Conservation (phyloP, 257 asterid species). For the Nicotiana undulata region DNA sequence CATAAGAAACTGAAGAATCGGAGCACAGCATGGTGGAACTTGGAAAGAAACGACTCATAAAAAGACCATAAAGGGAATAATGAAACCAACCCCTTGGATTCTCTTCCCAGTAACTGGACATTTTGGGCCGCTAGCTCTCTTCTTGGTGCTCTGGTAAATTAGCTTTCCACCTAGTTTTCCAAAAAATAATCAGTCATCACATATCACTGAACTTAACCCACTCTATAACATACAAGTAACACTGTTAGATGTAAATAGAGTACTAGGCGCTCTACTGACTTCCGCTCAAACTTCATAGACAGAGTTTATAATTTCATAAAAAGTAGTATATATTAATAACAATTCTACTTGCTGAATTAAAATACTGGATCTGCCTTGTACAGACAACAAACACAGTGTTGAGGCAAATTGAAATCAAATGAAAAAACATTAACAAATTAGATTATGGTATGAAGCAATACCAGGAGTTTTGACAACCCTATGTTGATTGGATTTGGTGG, state of each 20-base stretch:
- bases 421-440: background rate
- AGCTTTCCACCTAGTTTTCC: slow-evolving; percentile 55
- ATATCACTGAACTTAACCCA: background rate
- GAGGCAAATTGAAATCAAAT: background rate
- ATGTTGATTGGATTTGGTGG: slow-evolving; percentile 82
- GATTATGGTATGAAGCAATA: background rate
- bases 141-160: slow-evolving; percentile 63
- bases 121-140: slow-evolving; percentile 81
- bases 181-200: background rate
- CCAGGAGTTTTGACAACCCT: slow-evolving; percentile 81
- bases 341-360: background rate
- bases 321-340: too few species aligned
- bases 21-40: background rate
- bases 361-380: background rate
- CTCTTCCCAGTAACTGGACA: slow-evolving; percentile 83
- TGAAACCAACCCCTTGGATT: slow-evolving; percentile 70
- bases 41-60: background rate
- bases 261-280: background rate
- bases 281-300: background rate
- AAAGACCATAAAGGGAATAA: background rate
- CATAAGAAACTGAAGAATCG: background rate
- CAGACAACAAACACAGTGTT: background rate
- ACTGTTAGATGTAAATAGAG: background rate
- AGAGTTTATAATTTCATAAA: background rate
- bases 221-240: background rate